phyloP scores from a whole-genome alignment of 225 moss, liverwort and hornwort genomes.

The Sphagnum tenellum region DNA sequence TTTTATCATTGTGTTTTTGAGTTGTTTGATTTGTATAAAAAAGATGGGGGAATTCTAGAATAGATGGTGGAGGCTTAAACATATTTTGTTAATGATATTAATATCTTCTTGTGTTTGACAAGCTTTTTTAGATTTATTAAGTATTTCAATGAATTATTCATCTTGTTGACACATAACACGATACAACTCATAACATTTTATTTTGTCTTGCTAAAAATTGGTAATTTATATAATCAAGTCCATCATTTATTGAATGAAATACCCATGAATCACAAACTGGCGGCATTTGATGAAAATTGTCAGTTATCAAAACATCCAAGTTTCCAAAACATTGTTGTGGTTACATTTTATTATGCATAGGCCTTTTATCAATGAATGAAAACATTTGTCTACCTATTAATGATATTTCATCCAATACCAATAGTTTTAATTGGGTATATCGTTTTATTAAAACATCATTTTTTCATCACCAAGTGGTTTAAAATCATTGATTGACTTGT shows the following conservation, averaged over 20 bases:
- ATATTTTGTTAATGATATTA: background rate
- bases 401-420: background rate
- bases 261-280: conserved; percentile 4
- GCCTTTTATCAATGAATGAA: background rate
- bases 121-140: background rate
- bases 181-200: background rate
- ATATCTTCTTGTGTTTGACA: background rate
- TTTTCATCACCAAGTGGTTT: background rate
- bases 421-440: background rate
- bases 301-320: background rate
- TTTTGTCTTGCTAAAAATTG: background rate
- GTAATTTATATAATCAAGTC: background rate
- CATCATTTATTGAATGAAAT: background rate
- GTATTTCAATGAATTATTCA: background rate
- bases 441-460: background rate
- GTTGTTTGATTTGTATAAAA: conserved; percentile 1
- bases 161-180: too few relatives aligned
- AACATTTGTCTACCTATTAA: background rate
- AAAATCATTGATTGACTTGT: background rate
- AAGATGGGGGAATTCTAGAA: conserved; percentile 5
- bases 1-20: too few relatives aligned
- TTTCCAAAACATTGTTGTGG: background rate
- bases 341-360: background rate
- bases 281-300: background rate
- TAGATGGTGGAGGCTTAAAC: background rate